These are phyloP conservation scores for Eutrema japonicum DNA, from an alignment of 345 rosid species.

Conservation along the genomic window DNA sequence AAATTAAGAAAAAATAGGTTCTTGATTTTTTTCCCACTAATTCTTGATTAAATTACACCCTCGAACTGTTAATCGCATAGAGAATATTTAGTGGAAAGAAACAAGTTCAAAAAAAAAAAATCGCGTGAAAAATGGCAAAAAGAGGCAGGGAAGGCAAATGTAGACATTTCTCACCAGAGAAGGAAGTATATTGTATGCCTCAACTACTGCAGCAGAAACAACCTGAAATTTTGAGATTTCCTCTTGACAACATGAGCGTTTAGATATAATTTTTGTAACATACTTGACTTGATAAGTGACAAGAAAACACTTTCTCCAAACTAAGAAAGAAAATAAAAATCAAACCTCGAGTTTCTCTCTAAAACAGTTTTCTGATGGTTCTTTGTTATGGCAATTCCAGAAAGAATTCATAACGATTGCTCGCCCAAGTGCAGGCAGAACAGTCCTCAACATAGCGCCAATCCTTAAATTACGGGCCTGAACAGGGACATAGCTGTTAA, in stretches of 20 bases:
- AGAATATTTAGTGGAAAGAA: not conserved
- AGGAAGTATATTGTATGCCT: conserved; percentile 83
- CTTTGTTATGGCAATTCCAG: conserved; percentile 44
- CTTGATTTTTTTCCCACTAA: not conserved
- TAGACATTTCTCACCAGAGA: conserved; percentile 59
- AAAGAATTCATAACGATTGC: conserved; percentile 72
- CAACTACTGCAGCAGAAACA: conserved; percentile 73
- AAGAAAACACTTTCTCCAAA: not conserved
- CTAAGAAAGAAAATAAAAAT: not conserved
- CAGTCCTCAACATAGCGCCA: conserved; percentile 91
- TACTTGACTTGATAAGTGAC: conserved; percentile 5
- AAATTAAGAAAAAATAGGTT: not conserved
- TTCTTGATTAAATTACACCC: conserved; percentile 4
- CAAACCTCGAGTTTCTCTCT: conserved; percentile 77
- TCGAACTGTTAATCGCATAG: not conserved
- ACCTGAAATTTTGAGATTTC: conserved; percentile 45
- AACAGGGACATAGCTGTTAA: conserved; percentile 10
- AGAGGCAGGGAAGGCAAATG: not conserved
- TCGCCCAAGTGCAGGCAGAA: conserved; percentile 89
- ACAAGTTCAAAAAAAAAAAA: not conserved
- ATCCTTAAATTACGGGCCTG: conserved; percentile 86
- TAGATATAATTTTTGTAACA: not conserved
- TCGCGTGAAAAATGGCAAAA: not conserved
- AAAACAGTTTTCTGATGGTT: conserved; percentile 43
- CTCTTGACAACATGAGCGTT: not conserved